Conservation (phyloP, 2,329 filamentous ascomycete genomes). For the Colletotrichum shisoi region DNA sequence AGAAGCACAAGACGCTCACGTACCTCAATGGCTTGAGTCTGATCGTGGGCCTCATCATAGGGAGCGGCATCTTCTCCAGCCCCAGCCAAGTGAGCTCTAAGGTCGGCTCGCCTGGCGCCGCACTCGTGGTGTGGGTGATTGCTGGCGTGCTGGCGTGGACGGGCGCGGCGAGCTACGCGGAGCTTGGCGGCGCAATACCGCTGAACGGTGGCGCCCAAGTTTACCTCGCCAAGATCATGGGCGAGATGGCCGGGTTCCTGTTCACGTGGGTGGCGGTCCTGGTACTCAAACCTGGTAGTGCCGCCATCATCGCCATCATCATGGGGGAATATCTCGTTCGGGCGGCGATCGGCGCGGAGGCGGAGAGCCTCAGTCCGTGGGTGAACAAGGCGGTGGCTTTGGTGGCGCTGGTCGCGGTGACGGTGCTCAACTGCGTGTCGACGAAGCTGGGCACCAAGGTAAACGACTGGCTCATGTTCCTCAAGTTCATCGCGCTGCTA, state of each 20-base stretch:
- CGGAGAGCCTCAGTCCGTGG: slow-evolving; percentile 81
- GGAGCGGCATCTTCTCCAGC: slow-evolving; percentile 94
- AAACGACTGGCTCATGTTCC: slow-evolving; percentile 93
- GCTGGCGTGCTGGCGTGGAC: slow-evolving; percentile 96
- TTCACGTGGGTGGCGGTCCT: slow-evolving; percentile 97
- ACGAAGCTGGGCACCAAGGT: slow-evolving; percentile 86
- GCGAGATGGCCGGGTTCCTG: slow-evolving; percentile 88
- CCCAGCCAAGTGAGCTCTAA: slow-evolving; percentile 92
- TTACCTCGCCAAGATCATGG: slow-evolving; percentile 95
- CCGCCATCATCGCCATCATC: slow-evolving; percentile 95
- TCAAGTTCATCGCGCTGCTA: slow-evolving; percentile 91
- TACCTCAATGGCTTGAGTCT: slow-evolving; percentile 92
- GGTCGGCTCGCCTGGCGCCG: slow-evolving; percentile 88
- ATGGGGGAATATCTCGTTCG: slow-evolving; percentile 97
- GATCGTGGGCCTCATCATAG: slow-evolving; percentile 92
- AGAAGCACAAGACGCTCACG: slow-evolving; percentile 95
- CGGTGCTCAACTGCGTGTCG: slow-evolving; percentile 86
- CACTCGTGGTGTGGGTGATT: slow-evolving; percentile 88
- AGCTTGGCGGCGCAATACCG: slow-evolving; percentile 93
- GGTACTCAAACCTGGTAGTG: slow-evolving; percentile 90
- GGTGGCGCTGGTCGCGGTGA: slow-evolving; percentile 77
- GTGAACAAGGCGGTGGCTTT: slow-evolving; percentile 89
- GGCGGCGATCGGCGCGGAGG: slow-evolving; percentile 85
- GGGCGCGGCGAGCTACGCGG: slow-evolving; percentile 91
- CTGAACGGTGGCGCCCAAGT: slow-evolving; percentile 93